Evolutionary conservation across 805 yeast species (phyloP), one percentile per base, ranked within the genome.

Genomic region (Saturnispora halmiae): DNA sequence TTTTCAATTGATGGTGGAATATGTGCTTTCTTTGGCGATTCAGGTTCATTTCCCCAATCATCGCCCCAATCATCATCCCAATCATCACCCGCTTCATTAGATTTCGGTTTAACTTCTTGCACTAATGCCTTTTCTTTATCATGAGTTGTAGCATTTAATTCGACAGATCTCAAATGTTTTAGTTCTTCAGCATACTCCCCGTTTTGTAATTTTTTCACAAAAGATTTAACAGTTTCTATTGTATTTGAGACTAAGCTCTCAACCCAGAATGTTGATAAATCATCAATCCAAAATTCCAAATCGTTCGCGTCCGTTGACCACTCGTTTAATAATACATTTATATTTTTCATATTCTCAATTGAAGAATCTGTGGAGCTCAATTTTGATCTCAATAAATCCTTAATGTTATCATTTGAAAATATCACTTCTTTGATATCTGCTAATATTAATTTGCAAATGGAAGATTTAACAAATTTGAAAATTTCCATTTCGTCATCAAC

Each of bases 201-300:
- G 13, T 38, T 41, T 6, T 37, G 39, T 33, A 36, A 47, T 32
- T n/a, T 45, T 43, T 16, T 46, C 8, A 31, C 52, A 49, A 58
- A 28, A 3, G 28, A 37, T 33, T 58, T 59, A 26, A 59, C 34
- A 7, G 47, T 46, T 32, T 58, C 58, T 11, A 58, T 52, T 2
- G 58, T 42, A 19, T 42, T 34, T 21, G 55, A 56, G 18, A 50
- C 47, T 24, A 58, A 41, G 21, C 46, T 52, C 21, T 46, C 46
- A 2, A 56, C 44, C 62, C 63, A 59, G 18, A 56, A 54, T 20
- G 36, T 54, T 2, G 49, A 42, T 7, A 56, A 41, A 40, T 59
- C 62, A 30, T 56, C 61, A 8, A 55, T 51, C 64, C 64, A 59
- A 38, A 58, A 58, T 40, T 58, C 63, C 11, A 59, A 40, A 35